Percentiles rank a stretch among this genome's conserved stretches.
Conservation (phyloP, 169 alveolate species). For the Plasmodium knowlesi region DNA sequence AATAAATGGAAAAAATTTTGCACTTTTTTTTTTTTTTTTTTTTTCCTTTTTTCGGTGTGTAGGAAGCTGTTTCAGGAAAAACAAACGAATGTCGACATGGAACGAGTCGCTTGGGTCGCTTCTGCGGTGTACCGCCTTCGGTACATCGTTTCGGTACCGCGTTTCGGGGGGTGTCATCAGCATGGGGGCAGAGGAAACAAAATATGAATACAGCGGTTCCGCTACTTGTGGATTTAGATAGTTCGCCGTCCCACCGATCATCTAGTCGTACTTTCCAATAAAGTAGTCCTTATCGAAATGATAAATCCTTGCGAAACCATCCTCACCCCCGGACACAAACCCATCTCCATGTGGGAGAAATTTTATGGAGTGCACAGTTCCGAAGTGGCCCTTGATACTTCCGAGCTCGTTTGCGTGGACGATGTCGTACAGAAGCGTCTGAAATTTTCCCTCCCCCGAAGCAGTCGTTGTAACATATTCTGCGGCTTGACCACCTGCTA, state of each 20-base stretch:
- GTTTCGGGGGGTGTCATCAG: too few species aligned
- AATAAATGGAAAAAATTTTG: neutral
- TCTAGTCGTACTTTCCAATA: slow-evolving; percentile 81
- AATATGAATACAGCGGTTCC: too few species aligned
- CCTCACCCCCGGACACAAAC: slow-evolving; percentile 96
- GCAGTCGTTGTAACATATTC: slow-evolving; percentile 92
- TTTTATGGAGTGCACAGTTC: slow-evolving; percentile 94
- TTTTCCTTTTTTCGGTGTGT: neutral
- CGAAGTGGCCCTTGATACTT: slow-evolving; percentile 95
- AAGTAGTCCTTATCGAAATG: slow-evolving; percentile 93
- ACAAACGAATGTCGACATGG: neutral
- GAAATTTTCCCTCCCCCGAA: slow-evolving; percentile 96
- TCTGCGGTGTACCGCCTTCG: too few species aligned
- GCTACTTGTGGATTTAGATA: neutral
- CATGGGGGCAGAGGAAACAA: too few species aligned
- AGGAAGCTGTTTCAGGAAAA: neutral
- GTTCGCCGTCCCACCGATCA: neutral
- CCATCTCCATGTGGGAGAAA: slow-evolving; percentile 94
- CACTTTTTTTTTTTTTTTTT: neutral
- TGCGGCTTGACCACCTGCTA: slow-evolving; percentile 93
- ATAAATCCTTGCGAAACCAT: slow-evolving; percentile 94
- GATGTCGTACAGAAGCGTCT: slow-evolving; percentile 91
- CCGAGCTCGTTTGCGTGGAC: slow-evolving; percentile 94
- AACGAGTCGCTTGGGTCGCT: too few species aligned
- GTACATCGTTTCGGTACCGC: too few species aligned